These are phyloP conservation scores for Pythium aphanidermatum DNA, from an alignment of 352 stramenopile genomes.

Conservation along the genomic window DNA sequence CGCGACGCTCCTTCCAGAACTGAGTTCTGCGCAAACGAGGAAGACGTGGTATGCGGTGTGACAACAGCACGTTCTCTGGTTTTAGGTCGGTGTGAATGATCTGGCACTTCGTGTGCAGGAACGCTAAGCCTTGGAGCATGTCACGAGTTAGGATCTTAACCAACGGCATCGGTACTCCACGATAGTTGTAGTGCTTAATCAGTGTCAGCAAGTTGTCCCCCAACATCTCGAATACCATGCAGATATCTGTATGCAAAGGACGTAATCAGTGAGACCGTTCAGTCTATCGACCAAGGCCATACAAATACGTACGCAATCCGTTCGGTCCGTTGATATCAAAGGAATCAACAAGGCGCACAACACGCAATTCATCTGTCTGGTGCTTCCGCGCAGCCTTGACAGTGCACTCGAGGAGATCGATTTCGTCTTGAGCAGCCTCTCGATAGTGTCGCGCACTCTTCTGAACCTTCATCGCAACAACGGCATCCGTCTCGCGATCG, in stretches of 20 bases:
- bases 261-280: too few relatives aligned
- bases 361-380: slow-evolving; percentile 28
- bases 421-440: slow-evolving; percentile 98
- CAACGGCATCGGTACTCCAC: slow-evolving; percentile 93
- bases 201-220: slow-evolving; percentile 97
- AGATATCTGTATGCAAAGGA: slow-evolving; percentile 90
- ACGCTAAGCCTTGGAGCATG: slow-evolving; percentile 95
- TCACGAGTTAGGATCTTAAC: slow-evolving; percentile 94
- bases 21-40: slow-evolving; percentile 55
- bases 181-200: slow-evolving; percentile 99
- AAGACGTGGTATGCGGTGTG: slow-evolving; percentile 59
- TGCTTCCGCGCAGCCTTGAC: slow-evolving; percentile 48
- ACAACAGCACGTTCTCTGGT: slow-evolving; percentile 98
- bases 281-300: too few relatives aligned
- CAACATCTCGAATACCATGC: slow-evolving; percentile 99
- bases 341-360: slow-evolving; percentile 85
- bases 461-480: slow-evolving; percentile 97
- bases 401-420: slow-evolving; percentile 94
- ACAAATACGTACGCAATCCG: slow-evolving; percentile 78
- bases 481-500: slow-evolving; percentile 71
- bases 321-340: slow-evolving; percentile 97
- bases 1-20: slow-evolving; percentile 36
- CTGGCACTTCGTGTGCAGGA: slow-evolving; percentile 95
- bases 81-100: slow-evolving; percentile 99
- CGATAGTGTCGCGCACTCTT: slow-evolving; percentile 98